Evolutionary conservation across 371 early-diverging fungal genomes (phyloP), one percentile per base, ranked within the genome.

Genomic region (Chytridium lagenaria): DNA sequence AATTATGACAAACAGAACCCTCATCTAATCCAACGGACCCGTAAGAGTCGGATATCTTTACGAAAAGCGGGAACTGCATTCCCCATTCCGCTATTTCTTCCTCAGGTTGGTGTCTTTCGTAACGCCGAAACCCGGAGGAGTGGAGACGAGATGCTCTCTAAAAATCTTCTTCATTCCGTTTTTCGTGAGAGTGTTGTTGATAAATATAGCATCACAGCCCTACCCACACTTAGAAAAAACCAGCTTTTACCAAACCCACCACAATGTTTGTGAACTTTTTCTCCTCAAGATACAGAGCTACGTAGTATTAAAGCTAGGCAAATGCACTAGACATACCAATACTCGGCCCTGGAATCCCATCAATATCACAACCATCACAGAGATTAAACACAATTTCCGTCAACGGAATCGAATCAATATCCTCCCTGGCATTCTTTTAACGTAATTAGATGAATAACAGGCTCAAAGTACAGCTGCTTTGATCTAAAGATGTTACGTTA

Each of bases 321-420:
- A 34, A 15, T 22, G 22, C 38, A 23, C 5, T 22, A 16, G 28
- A 65, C 50, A 3, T 51, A 76, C 74, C 77, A 31, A 80, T 76
- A 44, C 76, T 73, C 16, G 78, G 81, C 15, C 81, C 81, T 7
- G 77, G 77, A 63, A 78, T 70, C 30, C 81, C 81, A 61, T 80
- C 81, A 38, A 77, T 68, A 61, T 80, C 81, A 59, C 73, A 69
- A 1, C 81, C 81, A 69, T 80, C 81, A 50, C 81, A 80, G n/a
- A 80, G 67, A 69, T 80, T 80, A 70, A 80, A 71, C 15, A 77
- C 55, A 3, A 77, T 69, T 31, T 80, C 77, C 1, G 71, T 68
- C 3, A 44, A 28, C 7, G 77, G 71, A 37, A 80, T 75, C 50
- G 12, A 28, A 15, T 73, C 72, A 50, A 77, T 71, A 22, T 69